phyloP scores from a whole-genome alignment of 177 flowering plant genomes.

The Vitis hybrid region DNA sequence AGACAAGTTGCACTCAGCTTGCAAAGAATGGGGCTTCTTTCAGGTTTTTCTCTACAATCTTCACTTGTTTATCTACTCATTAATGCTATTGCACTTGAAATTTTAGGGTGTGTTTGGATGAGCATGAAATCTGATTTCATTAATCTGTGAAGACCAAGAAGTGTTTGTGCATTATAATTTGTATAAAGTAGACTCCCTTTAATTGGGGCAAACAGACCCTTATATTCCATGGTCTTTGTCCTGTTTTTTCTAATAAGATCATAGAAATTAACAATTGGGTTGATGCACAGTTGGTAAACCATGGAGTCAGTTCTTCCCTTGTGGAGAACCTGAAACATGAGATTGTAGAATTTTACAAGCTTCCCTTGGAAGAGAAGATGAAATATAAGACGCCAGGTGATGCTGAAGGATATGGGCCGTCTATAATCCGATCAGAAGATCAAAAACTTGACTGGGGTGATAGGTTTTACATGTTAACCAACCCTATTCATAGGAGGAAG shows the following conservation, averaged over 20 bases:
- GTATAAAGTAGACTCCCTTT: not conserved
- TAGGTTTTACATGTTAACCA: constrained; percentile 23
- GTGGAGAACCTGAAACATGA: constrained; percentile 28
- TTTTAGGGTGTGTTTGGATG: too few species aligned
- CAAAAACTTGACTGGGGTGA: constrained; percentile 38
- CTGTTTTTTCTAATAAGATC: not conserved
- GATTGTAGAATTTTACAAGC: constrained; percentile 28
- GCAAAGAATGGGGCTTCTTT: constrained; percentile 35
- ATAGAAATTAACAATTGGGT: not conserved
- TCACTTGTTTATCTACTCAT: not conserved
- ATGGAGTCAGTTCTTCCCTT: constrained; percentile 31
- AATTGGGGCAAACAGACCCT: not conserved
- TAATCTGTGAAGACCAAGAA: too few species aligned
- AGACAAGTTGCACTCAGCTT: constrained; percentile 24
- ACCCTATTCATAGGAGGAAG: constrained; percentile 33
- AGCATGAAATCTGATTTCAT: too few species aligned
- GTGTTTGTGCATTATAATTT: too few species aligned
- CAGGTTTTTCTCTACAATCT: constrained; percentile 14
- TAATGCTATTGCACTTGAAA: too few species aligned
- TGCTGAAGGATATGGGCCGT: constrained; percentile 34
- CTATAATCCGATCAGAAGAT: not conserved
- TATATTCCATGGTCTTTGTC: not conserved
- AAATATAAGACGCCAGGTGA: constrained; percentile 23
- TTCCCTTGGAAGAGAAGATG: constrained; percentile 35
- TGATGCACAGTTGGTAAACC: constrained; percentile 33